phyloP scores from a whole-genome alignment of 2,329 filamentous ascomycete genomes.

The Diaporthe vaccinii region DNA sequence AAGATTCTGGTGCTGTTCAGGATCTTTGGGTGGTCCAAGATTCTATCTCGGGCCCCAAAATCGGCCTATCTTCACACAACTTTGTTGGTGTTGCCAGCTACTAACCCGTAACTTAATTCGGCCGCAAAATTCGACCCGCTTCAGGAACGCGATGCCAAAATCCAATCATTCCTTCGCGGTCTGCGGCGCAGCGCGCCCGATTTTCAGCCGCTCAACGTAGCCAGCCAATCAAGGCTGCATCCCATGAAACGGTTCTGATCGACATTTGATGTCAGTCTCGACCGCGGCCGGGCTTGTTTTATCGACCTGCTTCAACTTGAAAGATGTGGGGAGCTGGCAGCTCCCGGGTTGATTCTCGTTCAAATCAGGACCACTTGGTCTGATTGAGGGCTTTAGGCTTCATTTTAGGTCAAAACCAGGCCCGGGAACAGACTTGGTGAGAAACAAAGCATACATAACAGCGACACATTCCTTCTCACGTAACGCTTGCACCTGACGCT shows the following conservation, averaged over 20 bases:
- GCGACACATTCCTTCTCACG: neutral
- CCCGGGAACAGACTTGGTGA: neutral
- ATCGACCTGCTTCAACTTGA: neutral
- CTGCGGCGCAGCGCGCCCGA: constrained; percentile 4
- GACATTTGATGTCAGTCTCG: constrained; percentile 27
- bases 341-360: neutral
- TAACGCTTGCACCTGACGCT: too few relatives aligned
- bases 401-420: neutral
- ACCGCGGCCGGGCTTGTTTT: constrained; percentile 27
- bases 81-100: neutral
- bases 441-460: neutral
- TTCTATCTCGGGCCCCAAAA: neutral
- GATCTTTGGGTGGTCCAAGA: too few relatives aligned
- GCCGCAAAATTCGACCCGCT: constrained; percentile 11
- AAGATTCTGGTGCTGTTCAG: neutral
- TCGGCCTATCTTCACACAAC: neutral
- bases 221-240: constrained; percentile 6
- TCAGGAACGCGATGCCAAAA: constrained; percentile 14
- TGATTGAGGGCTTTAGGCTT: neutral
- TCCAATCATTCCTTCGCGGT: constrained; percentile 18
- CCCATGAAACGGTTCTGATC: constrained; percentile 10
- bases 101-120: neutral
- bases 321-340: neutral
- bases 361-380: neutral
- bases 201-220: neutral